Conservation (phyloP, 2,329 filamentous ascomycete genomes). For the Incumbomyces lentus region DNA sequence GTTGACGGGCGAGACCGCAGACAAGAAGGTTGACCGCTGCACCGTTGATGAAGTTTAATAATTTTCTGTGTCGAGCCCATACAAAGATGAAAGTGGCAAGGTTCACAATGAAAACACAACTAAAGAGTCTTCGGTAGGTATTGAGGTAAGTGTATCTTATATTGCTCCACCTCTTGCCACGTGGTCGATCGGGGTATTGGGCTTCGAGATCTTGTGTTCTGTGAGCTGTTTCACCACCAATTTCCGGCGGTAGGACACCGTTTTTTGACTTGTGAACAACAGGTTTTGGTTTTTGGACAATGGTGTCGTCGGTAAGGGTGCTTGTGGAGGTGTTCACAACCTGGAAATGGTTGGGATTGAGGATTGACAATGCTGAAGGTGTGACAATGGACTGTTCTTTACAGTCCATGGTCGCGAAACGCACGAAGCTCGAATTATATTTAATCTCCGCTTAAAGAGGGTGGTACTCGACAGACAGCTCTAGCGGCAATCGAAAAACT, state of each 20-base stretch:
- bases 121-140: constrained; percentile 48
- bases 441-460: no score
- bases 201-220: not conserved
- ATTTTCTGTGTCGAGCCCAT: constrained; percentile 6
- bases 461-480: no score
- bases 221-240: not conserved
- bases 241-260: not conserved
- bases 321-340: not conserved
- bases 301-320: not conserved
- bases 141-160: constrained; percentile 26
- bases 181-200: not conserved
- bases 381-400: not conserved
- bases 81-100: constrained; percentile 21
- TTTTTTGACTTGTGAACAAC: not conserved
- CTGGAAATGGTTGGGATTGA: not conserved
- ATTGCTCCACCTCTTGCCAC: not conserved
- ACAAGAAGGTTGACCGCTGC: constrained; percentile 28
- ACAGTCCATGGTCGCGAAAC: not conserved
- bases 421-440: no score
- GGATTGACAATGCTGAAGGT: not conserved
- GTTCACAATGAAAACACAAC: constrained; percentile 43
- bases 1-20: constrained; percentile 29
- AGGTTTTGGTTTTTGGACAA: not conserved
- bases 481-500: no score
- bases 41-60: constrained; percentile 20